A percentile compares a stretch with the other conserved stretches of the same genome.
These are phyloP conservation scores for Rhodocollybia butyracea DNA, from an alignment of 768 basidiomycete genomes.

Conservation along the genomic window DNA sequence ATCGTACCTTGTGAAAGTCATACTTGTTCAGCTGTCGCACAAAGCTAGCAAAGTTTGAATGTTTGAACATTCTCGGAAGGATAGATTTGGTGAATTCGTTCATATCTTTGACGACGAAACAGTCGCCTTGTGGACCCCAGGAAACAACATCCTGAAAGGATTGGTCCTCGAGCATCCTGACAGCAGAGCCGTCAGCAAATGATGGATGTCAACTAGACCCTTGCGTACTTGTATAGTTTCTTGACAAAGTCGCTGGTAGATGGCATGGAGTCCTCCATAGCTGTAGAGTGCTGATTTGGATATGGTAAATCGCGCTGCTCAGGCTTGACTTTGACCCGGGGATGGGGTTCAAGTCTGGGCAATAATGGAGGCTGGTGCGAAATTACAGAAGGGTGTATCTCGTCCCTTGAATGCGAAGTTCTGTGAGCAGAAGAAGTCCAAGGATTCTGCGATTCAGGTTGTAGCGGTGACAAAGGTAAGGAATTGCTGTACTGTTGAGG, in stretches of 20 bases:
- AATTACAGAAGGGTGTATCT: conserved; percentile 25
- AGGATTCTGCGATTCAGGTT: conserved; percentile 14
- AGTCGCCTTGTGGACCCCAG: conserved; percentile 74
- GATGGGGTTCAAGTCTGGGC: conserved; percentile 15
- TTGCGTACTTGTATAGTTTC: conserved; percentile 82
- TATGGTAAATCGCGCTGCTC: conserved; percentile 3
- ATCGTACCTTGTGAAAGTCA: conserved; percentile 84
- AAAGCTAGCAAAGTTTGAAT: conserved; percentile 91
- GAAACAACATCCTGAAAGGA: conserved; percentile 51
- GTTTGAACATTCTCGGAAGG: conserved; percentile 91
- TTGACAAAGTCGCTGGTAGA: conserved; percentile 93
- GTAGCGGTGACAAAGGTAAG: conserved; percentile 16
- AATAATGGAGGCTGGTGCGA: conserved; percentile 13
- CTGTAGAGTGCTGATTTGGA: conserved; percentile 3
- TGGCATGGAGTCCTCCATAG: conserved; percentile 70
- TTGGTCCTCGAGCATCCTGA: conserved; percentile 65
- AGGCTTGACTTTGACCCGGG: conserved; percentile 21
- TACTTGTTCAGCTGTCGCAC: conserved; percentile 95
- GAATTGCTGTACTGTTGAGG: not conserved
- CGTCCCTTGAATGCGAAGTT: conserved; percentile 40
- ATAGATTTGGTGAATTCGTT: conserved; percentile 92
- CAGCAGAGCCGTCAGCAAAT: not conserved
- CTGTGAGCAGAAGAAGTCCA: conserved; percentile 27
- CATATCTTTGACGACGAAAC: conserved; percentile 95
- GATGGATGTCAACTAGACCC: not conserved